A percentile compares a stretch with the other conserved stretches of the same genome.
phyloP scores from a whole-genome alignment of 495 filamentous ascomycete species.

The Beverwykella pulmonaria region DNA sequence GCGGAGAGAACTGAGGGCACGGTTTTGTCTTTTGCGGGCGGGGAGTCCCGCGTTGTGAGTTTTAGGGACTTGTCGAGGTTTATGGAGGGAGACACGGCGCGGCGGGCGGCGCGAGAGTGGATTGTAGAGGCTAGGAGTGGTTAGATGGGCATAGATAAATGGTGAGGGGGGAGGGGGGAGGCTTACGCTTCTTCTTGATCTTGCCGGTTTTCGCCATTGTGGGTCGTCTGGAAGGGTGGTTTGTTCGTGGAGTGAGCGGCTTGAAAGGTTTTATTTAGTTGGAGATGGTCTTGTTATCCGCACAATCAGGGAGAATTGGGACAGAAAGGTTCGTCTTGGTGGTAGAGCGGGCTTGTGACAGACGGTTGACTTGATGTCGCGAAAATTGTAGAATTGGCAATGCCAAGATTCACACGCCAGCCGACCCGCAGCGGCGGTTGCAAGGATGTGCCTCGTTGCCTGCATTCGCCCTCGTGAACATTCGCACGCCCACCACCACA shows the following conservation, averaged over 20 bases:
- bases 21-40: conserved; percentile 38
- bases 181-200: conserved; percentile 34
- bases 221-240: neutral
- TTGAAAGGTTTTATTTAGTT: no score
- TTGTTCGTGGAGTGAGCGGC: neutral
- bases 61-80: conserved; percentile 76
- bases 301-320: no score
- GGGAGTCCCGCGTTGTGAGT: conserved; percentile 42
- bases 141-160: conserved; percentile 41
- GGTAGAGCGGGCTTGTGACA: no score
- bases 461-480: neutral
- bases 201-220: conserved; percentile 40
- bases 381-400: neutral
- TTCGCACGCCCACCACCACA: neutral
- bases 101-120: conserved; percentile 73
- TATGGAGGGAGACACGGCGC: conserved; percentile 70
- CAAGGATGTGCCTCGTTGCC: neutral
- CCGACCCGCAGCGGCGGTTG: neutral
- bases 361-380: no score
- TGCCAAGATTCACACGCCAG: neutral
- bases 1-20: conserved; percentile 63
- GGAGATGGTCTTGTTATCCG: no score
- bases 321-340: neutral
- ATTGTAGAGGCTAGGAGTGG: conserved; percentile 49
- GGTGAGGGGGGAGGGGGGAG: neutral